phyloP scores from a whole-genome alignment of 2,329 filamentous ascomycete genomes.

The Helicocarpus griseus region DNA sequence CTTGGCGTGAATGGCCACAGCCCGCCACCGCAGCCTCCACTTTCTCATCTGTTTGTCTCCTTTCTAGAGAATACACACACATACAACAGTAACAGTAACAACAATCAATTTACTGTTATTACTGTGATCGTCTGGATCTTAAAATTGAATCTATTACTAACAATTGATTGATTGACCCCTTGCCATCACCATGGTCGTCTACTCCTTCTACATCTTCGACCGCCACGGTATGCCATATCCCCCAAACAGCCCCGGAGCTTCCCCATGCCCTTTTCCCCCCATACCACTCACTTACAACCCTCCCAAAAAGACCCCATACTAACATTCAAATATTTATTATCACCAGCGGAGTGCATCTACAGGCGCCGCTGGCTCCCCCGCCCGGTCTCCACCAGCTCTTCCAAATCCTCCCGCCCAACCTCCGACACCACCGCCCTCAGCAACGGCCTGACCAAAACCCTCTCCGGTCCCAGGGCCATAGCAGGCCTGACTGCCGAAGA shows the following conservation, averaged over 20 bases:
- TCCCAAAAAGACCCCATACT: background rate
- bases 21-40: background rate
- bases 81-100: too few relatives aligned
- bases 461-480: slow-evolving; percentile 26
- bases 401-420: slow-evolving; percentile 26
- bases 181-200: slow-evolving; percentile 66
- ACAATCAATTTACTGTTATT: too few relatives aligned
- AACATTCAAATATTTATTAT: background rate
- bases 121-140: too few relatives aligned
- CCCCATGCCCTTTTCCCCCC: slow-evolving; percentile 1
- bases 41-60: too few relatives aligned
- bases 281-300: slow-evolving; percentile 1
- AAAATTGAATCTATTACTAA: background rate
- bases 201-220: slow-evolving; percentile 98
- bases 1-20: background rate
- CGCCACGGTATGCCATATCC: slow-evolving; percentile 64
- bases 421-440: slow-evolving; percentile 31
- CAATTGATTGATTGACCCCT: slow-evolving; percentile 4
- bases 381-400: slow-evolving; percentile 35
- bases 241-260: too few relatives aligned
- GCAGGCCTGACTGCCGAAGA: slow-evolving; percentile 48
- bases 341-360: slow-evolving; percentile 91
- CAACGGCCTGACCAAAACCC: slow-evolving; percentile 31
- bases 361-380: slow-evolving; percentile 69
- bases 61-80: background rate